A percentile compares a stretch with the other conserved stretches of the same genome.
Evolutionary conservation across 2,329 filamentous ascomycete genomes (phyloP).

Genomic region (Zasmidium cellare): DNA sequence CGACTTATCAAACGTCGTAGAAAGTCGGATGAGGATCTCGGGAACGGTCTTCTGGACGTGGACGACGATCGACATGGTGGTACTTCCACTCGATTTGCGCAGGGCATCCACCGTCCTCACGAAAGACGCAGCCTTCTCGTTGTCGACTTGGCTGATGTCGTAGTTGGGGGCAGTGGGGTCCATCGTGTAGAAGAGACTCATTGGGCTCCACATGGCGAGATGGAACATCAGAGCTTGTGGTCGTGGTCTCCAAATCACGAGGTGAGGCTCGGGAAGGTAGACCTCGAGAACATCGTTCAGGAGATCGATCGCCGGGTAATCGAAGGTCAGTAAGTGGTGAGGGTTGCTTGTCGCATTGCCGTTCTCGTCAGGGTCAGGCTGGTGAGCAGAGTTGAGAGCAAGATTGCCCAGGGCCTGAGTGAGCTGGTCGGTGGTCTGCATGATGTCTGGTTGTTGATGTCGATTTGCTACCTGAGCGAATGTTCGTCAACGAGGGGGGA

Average conservation of each 20-base stretch:
- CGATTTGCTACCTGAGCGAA: too few species aligned
- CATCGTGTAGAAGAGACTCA: slow-evolving; percentile 5
- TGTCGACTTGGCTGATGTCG: neutral
- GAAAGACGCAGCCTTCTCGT: neutral
- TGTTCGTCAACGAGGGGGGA: too few species aligned
- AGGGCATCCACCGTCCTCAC: slow-evolving; percentile 5
- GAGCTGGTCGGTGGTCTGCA: too few species aligned
- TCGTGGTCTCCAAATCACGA: slow-evolving; percentile 2
- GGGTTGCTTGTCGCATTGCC: neutral
- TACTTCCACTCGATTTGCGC: neutral
- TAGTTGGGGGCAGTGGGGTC: neutral
- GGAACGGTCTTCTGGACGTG: neutral
- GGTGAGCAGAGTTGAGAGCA: neutral
- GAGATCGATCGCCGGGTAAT: slow-evolving; percentile 12
- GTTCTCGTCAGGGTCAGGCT: neutral
- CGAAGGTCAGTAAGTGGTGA: neutral
- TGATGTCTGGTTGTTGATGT: too few species aligned
- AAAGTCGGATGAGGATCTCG: slow-evolving; percentile 1
- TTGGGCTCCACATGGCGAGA: neutral
- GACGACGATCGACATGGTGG: slow-evolving; percentile 5
- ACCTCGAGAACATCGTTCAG: neutral
- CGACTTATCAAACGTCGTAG: neutral
- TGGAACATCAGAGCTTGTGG: slow-evolving; percentile 4
- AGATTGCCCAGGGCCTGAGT: neutral
- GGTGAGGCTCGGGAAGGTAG: slow-evolving; percentile 6